These are phyloP conservation scores for Boletus rubroflammeus DNA, from an alignment of 768 basidiomycete species.

Conservation along the genomic window DNA sequence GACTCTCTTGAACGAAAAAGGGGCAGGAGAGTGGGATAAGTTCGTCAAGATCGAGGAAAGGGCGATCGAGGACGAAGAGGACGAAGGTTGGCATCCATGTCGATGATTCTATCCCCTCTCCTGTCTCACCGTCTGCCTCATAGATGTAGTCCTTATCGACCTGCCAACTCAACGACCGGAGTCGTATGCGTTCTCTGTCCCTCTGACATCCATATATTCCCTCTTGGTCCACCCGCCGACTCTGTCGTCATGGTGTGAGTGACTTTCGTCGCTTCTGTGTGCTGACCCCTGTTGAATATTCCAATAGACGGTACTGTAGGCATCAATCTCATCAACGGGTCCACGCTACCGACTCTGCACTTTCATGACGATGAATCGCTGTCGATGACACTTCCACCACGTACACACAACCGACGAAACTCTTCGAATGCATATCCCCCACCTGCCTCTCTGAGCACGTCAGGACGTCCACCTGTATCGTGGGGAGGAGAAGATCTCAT, in stretches of 20 bases:
- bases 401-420: constrained; percentile 30
- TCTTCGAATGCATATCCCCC: constrained; percentile 59
- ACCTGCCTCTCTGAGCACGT: constrained; percentile 48
- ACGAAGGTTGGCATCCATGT: constrained; percentile 52
- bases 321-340: constrained; percentile 82
- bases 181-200: constrained; percentile 94
- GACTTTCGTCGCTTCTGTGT: constrained; percentile 9
- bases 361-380: constrained; percentile 97
- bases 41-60: constrained; percentile 82
- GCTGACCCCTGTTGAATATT: background rate
- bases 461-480: constrained; percentile 43
- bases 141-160: constrained; percentile 84
- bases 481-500: constrained; percentile 92
- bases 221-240: constrained; percentile 82
- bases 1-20: constrained; percentile 75
- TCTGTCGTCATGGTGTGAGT: constrained; percentile 78
- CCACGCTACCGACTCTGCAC: constrained; percentile 83
- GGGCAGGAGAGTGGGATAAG: constrained; percentile 83
- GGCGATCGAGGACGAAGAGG: constrained; percentile 54
- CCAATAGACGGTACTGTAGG: constrained; percentile 77
- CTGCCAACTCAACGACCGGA: constrained; percentile 80
- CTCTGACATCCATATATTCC: constrained; percentile 85
- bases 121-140: constrained; percentile 5
- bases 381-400: constrained; percentile 57
- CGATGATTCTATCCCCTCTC: background rate